Base-by-base conservation (phyloP, 1,284 basidiomycete species). In the Ceratobasidium sp. region DNA sequence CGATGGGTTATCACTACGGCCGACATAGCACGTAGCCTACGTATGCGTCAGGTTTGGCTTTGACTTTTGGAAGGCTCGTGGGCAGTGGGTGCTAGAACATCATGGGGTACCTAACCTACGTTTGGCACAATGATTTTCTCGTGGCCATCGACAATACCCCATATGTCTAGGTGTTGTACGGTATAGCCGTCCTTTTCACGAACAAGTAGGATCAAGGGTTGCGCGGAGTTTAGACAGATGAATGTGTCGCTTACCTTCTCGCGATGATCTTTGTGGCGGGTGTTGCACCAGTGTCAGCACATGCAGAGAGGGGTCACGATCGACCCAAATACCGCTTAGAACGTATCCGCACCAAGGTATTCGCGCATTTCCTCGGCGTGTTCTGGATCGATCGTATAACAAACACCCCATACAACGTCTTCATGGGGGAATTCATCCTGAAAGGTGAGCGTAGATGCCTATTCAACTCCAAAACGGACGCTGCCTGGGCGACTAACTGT, bases 381-480 rank as follows among this genome's bases (percentile, higher is more conserved):
- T 41, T 83, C 86, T 0, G 94, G 92, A 81, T 96, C 93, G 82
- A 96, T 95, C 14, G 93, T 94, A 83, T 94, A 95, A 30, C 92
- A 93, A 35, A 96, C 85, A 14, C 95, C 95, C 95, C 95, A 96
- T 4, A 96, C 94, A 54, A 90, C 88, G 81, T 94, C 92, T 33
- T 94, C 93, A 57, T 93, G 86, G 0, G 93, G 93, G 81, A 93
- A 94, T 0, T 90, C 85, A 81, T 94, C 92, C 92, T 94, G 78
- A 18, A 55, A 71, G 54, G 60, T 38, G 38, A 27, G 27, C 48
- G 48, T 57, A 20, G 50, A 62, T 73, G 68, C 27, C 78, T 60
- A 35, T 70, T 69, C 20, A 67, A 67, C 55, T 55, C 48, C 14
- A 64, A 48, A 57, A 60, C 59, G 50, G 69, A 41, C 65, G 67